Evolutionary conservation across 116 monocot genomes (phyloP), one percentile per base, ranked within the genome.

Genomic region (Dioscorea cayenensis): DNA sequence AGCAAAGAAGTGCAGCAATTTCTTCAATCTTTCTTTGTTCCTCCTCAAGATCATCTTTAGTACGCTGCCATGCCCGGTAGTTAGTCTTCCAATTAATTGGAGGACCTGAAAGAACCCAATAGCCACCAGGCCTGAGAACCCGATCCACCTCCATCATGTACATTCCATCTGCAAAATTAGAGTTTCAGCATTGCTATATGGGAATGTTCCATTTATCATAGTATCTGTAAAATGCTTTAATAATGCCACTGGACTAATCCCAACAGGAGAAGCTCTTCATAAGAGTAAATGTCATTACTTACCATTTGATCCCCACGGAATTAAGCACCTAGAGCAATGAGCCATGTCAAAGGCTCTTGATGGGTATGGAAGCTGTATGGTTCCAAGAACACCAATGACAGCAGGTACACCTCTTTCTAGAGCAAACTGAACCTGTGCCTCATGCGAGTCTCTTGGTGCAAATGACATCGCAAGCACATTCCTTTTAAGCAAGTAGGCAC

Each of bases 111-210:
- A 92, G 83, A 28, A 85, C 85, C 92, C 92, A 92, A 62, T 92
- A 92, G 11, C 92, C 88, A 29, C 88, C 92, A 51, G 88, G 86
- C 50, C 88, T 83, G 13, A 92, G 81, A 51, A 92, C 88, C 12
- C 92, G 76, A 73, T 92, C 92, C 36, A 92, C 86, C 68, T 92
- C 92, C 88, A 92, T 88, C 79, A 92, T 69, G 79, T 92, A 92
- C 88, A 87, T 88, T 43, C 92, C 92, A 81, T 81, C 92, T 92
- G 69, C 49, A 76, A 61, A 65, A 12, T 2, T 11, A 23, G 8
- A 62, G 21, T 27, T 27, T 62, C 62, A 62, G 22, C 23, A 22
- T 25, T 62, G 55, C 16, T 55, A 18, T 55, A n/a, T 16, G 55
- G 16, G 43, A 43, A 43, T 43, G 43, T 9, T 43, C 43, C 43